phyloP scores from a whole-genome alignment of 164 flowering plant species.

The Hamamelis virginiana region DNA sequence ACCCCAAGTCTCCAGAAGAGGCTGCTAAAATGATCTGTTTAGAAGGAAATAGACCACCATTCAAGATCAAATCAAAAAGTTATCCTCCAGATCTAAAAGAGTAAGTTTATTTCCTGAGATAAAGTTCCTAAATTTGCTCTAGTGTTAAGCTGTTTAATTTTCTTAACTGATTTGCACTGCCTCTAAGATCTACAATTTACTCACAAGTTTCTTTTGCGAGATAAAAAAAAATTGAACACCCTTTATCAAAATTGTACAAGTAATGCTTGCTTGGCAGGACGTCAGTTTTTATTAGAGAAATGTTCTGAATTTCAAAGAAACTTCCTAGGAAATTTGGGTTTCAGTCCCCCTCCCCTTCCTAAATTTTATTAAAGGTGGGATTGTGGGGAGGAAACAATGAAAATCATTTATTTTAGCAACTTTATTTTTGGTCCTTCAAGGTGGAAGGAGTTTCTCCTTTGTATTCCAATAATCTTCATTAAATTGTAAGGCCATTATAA shows the following conservation, averaged over 20 bases:
- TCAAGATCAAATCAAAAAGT: slow-evolving; percentile 62
- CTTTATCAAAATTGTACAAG: neutral
- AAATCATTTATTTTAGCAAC: no score
- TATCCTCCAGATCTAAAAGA: slow-evolving; percentile 82
- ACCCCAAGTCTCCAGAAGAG: slow-evolving; percentile 80
- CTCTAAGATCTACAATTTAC: neutral
- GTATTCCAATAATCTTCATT: no score
- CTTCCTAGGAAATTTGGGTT: no score
- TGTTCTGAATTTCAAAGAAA: no score
- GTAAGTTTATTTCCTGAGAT: slow-evolving; percentile 40
- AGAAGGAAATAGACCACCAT: slow-evolving; percentile 72
- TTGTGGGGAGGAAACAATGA: no score
- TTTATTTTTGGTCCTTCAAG: no score
- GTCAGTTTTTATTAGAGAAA: no score
- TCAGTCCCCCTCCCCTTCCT: no score
- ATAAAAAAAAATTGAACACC: neutral
- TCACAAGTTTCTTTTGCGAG: neutral
- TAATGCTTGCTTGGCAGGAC: neutral
- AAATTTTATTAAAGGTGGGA: no score
- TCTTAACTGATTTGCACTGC: neutral
- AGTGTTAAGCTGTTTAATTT: neutral
- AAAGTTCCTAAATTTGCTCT: neutral
- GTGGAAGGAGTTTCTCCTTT: no score
- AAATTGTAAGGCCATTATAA: no score
- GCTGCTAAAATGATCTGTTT: slow-evolving; percentile 57